Evolutionary conservation across 495 filamentous ascomycete genomes (phyloP), one percentile per base, ranked within the genome.

Genomic region (Aspergillus carlsbadensis): DNA sequence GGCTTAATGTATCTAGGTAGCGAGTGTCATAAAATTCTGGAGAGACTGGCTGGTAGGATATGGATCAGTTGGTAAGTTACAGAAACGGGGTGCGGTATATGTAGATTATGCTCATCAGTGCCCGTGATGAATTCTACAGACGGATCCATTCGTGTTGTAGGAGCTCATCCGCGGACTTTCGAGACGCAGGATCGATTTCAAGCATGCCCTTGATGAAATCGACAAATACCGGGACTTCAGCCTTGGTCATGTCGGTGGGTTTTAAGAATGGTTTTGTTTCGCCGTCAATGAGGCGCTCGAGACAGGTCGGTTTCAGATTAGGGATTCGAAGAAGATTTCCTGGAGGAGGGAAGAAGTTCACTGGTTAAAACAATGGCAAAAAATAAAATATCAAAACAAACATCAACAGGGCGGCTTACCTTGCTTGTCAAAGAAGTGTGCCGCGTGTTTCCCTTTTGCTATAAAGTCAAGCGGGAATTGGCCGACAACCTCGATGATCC

Each of bases 181-280:
- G 58, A 57, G n/a, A 10, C 44, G 17, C 35, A 11, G 60, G 50
- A 35, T 61, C 57, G 43, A 56, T 63, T 53, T 52, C 56, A 50
- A 65, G 67, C 60, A 60, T 68, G 6, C 55, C 58, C 39, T 39
- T 47, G 2, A 73, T 35, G 54, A 74, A 72, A 26, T 72, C 71
- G 42, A 74, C 56, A 43, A 74, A 72, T 53, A 67, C 21, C 10
- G 61, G 57, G 22, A 70, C 52, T 52, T 67, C 62, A 35, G 58
- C 62, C 34, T 58, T 45, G 22, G 57, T 35, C 57, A 65, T 63
- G 43, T 61, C 62, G 18, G 20, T 40, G 10, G 64, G 64, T 26
- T 56, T 62, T 20, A 57, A 33, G 42, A 63, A 64, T 36, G 63
- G 65, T 54, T 54, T 63, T 37, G 51, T 59, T 15, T 43, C 47